These are phyloP conservation scores for Phytophthora sansomeana DNA, from an alignment of 352 stramenopile genomes.

Conservation along the genomic window DNA sequence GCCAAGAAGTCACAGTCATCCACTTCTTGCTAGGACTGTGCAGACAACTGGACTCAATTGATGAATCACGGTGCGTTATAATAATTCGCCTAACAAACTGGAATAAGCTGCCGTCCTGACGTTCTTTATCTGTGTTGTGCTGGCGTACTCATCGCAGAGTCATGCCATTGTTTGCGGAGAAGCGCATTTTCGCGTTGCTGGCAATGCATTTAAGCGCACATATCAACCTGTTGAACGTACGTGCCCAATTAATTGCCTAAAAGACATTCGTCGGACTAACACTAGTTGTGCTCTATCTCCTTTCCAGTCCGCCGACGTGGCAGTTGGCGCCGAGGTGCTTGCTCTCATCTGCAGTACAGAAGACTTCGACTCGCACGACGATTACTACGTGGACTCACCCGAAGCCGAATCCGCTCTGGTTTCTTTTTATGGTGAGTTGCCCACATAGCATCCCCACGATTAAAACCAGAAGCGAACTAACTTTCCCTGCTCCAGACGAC, in stretches of 20 bases:
- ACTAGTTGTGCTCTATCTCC: neutral
- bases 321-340: constrained; percentile 71
- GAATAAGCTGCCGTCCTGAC: neutral
- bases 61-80: constrained; percentile 69
- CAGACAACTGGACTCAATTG: constrained; percentile 85
- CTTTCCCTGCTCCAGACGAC: constrained; percentile 53
- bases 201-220: constrained; percentile 79
- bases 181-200: constrained; percentile 82
- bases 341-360: constrained; percentile 83
- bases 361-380: constrained; percentile 61
- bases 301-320: constrained; percentile 42
- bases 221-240: constrained; percentile 56
- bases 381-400: constrained; percentile 47
- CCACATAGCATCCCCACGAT: too few relatives aligned
- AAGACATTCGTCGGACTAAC: neutral
- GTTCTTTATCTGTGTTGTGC: neutral
- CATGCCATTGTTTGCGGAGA: constrained; percentile 87
- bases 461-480: neutral
- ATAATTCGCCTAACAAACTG: neutral
- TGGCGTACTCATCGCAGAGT: constrained; percentile 45
- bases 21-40: constrained; percentile 87
- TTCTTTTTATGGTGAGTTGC: constrained; percentile 68
- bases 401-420: constrained; percentile 65
- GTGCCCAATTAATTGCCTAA: constrained; percentile 2
- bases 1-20: constrained; percentile 89